Base-by-base conservation (phyloP, 2,329 filamentous ascomycete genomes). In the Amphichorda felina region DNA sequence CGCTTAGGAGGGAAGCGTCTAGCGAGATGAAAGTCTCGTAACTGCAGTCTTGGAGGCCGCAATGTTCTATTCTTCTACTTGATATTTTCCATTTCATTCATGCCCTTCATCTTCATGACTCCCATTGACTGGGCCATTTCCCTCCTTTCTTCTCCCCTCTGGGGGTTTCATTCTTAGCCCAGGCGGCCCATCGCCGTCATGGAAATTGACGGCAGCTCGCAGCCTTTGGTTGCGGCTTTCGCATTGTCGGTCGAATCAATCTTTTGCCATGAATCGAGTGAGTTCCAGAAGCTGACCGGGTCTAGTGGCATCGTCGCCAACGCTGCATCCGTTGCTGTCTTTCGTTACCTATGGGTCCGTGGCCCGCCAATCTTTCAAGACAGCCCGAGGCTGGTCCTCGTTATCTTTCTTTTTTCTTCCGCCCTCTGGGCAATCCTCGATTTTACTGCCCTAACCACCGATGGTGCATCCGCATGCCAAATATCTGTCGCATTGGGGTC, bases 321-420 rank as follows among this genome's bases (percentile, higher is more conserved):
- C 48, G 64, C 68, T 36, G 65, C 70, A 21, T 60, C 63, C 34
- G 59, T 58, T 30, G 60, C 63, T 34, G 54, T 65, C 43, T 55
- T 67, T 51, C 56, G 68, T 45, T 54, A 61, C 41, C 57, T 62
- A 41, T 66, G 57, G 48, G 62, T 63, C 44, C 59, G 69, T 59
- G 59, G 63, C 49, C 60, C 60, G 40, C 54, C 63, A 28, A 53
- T 72, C 40, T 61, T 70, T 49, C 63, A 66, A 54, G 68, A 75
- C 57, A 67, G 69, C 58, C 63, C 66, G 70, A 75, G 72, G 71
- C 72, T 76, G 70, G 70, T 65, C 70, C 71, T 76, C 69, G 56
- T 66, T 48, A 53, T 59, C 43, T 75, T 74, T 50, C 61, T 75
- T 47, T 41, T 62, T 18, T 59, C 63, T 38, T 59, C 68, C 21